These are phyloP conservation scores for Diaporthe amygdali DNA, from an alignment of 2,329 filamentous ascomycete species.

Conservation along the genomic window DNA sequence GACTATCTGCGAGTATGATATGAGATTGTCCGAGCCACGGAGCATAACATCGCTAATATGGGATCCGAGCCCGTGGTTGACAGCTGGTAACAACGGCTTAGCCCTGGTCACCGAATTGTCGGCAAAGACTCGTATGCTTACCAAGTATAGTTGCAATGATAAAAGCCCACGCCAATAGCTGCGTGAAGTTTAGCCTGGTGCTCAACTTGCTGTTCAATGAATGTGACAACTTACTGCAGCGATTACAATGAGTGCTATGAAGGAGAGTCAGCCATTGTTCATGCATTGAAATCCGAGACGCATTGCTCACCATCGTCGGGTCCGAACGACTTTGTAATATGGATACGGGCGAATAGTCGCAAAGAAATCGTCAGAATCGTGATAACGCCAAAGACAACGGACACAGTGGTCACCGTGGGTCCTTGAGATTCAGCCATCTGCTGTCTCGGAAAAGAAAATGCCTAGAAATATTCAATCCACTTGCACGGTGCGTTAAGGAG, in stretches of 20 bases:
- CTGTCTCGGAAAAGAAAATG: background rate
- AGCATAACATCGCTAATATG: background rate
- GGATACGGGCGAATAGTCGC: background rate
- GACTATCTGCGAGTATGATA: constrained; percentile 31
- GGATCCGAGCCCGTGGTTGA: constrained; percentile 6
- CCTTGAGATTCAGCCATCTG: constrained; percentile 10
- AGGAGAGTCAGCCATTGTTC: background rate
- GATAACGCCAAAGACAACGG: constrained; percentile 16
- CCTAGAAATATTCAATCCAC: background rate
- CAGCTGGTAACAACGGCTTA: background rate
- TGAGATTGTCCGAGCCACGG: background rate
- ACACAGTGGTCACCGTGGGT: constrained; percentile 9
- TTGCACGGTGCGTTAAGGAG: constrained; percentile 3
- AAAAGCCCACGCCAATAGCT: constrained; percentile 15
- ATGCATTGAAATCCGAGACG: background rate
- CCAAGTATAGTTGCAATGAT: constrained; percentile 1
- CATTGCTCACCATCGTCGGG: constrained; percentile 5
- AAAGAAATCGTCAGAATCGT: constrained; percentile 3
- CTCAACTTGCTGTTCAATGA: background rate
- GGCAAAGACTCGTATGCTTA: background rate
- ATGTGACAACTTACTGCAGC: background rate
- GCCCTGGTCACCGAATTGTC: background rate
- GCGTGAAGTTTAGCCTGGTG: background rate
- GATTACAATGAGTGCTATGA: background rate
- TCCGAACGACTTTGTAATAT: background rate